These are phyloP conservation scores for Odontarrhena argentea DNA, from an alignment of 345 rosid species.

Conservation along the genomic window DNA sequence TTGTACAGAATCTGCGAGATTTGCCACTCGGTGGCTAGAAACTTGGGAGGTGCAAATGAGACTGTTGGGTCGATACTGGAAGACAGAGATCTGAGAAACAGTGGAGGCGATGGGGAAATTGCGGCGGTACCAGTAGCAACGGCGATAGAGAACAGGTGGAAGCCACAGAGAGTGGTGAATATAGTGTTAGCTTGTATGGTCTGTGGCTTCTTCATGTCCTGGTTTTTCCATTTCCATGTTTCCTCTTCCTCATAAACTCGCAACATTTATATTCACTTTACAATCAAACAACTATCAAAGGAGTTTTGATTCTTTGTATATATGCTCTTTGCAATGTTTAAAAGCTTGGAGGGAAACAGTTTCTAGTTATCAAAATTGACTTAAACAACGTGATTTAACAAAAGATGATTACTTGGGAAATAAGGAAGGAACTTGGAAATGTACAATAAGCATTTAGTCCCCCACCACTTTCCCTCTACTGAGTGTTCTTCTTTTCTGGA, in stretches of 20 bases:
- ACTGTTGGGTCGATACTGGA: slow-evolving; percentile 43
- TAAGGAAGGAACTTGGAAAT: slow-evolving; percentile 30
- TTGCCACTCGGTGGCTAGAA: slow-evolving; percentile 71
- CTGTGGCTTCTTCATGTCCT: slow-evolving; percentile 39
- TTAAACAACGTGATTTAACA: slow-evolving; percentile 19
- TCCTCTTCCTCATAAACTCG: slow-evolving; percentile 36
- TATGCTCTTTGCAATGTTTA: neutral
- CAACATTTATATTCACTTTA: neutral
- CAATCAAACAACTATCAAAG: slow-evolving; percentile 8
- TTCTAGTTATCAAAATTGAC: slow-evolving; percentile 19
- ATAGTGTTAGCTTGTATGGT: slow-evolving; percentile 46
- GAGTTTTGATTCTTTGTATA: neutral
- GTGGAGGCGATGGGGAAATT: slow-evolving; percentile 18
- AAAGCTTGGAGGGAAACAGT: neutral
- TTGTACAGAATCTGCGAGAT: slow-evolving; percentile 83
- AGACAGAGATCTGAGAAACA: slow-evolving; percentile 31
- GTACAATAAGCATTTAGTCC: slow-evolving; percentile 29
- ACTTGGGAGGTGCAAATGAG: slow-evolving; percentile 61
- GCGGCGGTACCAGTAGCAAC: neutral
- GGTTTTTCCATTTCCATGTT: slow-evolving; percentile 44
- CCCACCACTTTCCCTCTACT: slow-evolving; percentile 8
- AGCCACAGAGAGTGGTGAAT: slow-evolving; percentile 58
- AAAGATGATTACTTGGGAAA: slow-evolving; percentile 36
- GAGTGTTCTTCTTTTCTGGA: slow-evolving; percentile 12
- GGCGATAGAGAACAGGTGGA: slow-evolving; percentile 48